These are phyloP conservation scores for Boechera stricta DNA, from an alignment of 345 rosid genomes.

Conservation along the genomic window DNA sequence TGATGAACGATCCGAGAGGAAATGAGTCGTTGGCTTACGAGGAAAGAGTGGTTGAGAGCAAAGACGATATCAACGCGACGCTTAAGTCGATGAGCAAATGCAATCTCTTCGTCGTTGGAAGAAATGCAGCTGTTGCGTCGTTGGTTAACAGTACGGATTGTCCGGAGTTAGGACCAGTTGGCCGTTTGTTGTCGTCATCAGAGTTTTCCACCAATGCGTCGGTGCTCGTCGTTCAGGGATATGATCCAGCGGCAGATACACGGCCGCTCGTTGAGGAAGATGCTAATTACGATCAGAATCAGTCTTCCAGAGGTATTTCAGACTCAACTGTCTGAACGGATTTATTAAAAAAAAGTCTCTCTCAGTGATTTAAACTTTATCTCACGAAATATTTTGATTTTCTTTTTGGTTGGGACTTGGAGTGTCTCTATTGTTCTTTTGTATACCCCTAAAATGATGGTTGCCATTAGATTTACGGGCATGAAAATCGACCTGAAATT, in stretches of 20 bases:
- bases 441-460: conserved; percentile 13
- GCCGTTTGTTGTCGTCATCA: conserved; percentile 52
- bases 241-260: conserved; percentile 44
- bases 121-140: conserved; percentile 44
- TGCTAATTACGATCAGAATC: conserved; percentile 21
- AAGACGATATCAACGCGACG: conserved; percentile 41
- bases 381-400: conserved; percentile 7
- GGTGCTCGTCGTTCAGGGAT: conserved; percentile 55
- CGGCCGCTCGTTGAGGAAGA: conserved; percentile 44
- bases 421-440: not conserved
- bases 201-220: conserved; percentile 56
- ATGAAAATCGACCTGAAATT: not conserved
- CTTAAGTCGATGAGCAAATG: conserved; percentile 48
- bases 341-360: not conserved
- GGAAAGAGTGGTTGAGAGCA: conserved; percentile 48
- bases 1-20: conserved; percentile 37
- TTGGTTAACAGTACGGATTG: conserved; percentile 48
- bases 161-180: conserved; percentile 59
- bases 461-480: conserved; percentile 27
- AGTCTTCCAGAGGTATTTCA: conserved; percentile 29
- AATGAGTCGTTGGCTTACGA: conserved; percentile 44
- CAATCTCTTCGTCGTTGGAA: conserved; percentile 55
- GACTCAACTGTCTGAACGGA: conserved; percentile 34
- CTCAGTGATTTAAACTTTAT: not conserved
- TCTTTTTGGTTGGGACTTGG: conserved; percentile 1